Conservation (phyloP, 164 flowering plant species). For the Umbellularia californica region DNA sequence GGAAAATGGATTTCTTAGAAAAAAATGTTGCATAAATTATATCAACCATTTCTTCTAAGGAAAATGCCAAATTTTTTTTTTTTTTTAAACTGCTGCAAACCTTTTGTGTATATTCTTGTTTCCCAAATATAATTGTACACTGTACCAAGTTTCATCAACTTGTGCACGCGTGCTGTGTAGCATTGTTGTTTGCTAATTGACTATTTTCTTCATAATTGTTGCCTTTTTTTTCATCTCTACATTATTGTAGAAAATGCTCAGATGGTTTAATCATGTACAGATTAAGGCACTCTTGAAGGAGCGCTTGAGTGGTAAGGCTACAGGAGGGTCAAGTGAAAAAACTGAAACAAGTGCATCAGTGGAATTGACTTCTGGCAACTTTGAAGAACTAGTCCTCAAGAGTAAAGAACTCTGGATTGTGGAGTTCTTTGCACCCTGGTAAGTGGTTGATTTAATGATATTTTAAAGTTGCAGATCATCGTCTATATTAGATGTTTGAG, state of each 20-base stretch:
- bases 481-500: no score
- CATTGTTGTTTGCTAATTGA: background rate
- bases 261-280: constrained; percentile 30
- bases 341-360: constrained; percentile 71
- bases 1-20: no score
- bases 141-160: background rate
- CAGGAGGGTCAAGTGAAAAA: constrained; percentile 61
- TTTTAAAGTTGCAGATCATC: background rate
- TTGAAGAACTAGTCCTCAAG: constrained; percentile 78
- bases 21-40: no score
- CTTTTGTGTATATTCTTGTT: no score
- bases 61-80: no score
- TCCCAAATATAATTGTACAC: no score
- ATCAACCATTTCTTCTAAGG: no score
- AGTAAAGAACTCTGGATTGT: constrained; percentile 98
- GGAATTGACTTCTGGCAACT: constrained; percentile 70
- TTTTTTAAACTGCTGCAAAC: no score
- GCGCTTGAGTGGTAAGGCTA: constrained; percentile 65
- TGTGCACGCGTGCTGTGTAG: background rate
- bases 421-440: constrained; percentile 99
- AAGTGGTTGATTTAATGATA: constrained; percentile 20
- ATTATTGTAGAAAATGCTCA: background rate
- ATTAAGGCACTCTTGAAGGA: constrained; percentile 76
- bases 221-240: background rate
- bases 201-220: background rate